Base-by-base conservation (phyloP, 2,329 filamentous ascomycete genomes). In the Ampelomyces quisqualis region DNA sequence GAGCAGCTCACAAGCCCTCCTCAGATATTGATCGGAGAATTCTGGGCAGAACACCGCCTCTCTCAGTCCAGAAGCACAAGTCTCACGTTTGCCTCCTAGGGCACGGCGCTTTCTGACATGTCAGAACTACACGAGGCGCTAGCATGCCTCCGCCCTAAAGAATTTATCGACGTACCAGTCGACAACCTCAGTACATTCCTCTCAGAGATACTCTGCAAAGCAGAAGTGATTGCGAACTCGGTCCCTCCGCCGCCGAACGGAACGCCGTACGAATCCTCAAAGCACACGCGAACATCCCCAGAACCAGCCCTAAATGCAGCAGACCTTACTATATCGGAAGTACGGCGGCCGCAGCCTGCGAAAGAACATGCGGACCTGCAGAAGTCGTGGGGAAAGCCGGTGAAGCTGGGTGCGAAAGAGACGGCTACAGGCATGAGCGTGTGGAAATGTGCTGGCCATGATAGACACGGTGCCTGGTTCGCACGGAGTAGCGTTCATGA, bases 391-490 rank as follows among this genome's bases (percentile, higher is more conserved):
- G 79, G 81, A 29, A 95, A 94, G 67, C 85, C 89, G 28, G 72
- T 90, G 59, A 91, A 89, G 68, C 70, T 88, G 40, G 81, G 77
- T 28, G 69, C 79, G 3, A 82, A 77, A 53, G 84, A 90, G 14
- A 93, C 94, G 58, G 86, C 88, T 0, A 73, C 88, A 7, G 82
- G 78, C 0, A 83, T 96, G 47, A 77, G 76, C 40, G 82, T 96
- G 17, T 95, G 86, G 72, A 95, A 94, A 66, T 77, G 93, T 45
- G 72, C 77, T 0, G 81, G 85, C 2, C 85, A 87, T 56, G 91
- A 97, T 67, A 83, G 88, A 24, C 84, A 84, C 51, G 91, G 90
- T 2, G 77, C 86, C 6, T 97, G 91, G 91, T 97, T 96, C 68
- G 88, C 88, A 17, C 75, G 91, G 40, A 76, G 86, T 34, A 95